A percentile compares a stretch with the other conserved stretches of the same genome.
Conservation (phyloP, 306 rosid species). For the Lithocarpus polystachyus region DNA sequence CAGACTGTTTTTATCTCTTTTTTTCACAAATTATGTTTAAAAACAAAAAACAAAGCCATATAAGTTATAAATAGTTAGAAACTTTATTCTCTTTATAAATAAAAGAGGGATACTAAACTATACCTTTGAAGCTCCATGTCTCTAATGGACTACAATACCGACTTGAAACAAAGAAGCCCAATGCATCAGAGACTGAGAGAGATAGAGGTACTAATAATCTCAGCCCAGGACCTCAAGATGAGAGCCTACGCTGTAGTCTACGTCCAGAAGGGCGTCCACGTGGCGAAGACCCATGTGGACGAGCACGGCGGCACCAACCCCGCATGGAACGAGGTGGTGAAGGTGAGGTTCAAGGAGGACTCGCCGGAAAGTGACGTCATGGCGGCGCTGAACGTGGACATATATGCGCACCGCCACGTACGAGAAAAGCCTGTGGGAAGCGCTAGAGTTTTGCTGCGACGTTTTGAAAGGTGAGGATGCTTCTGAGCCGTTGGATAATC, state of each 20-base stretch:
- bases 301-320: conserved; percentile 18
- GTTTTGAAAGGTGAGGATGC: conserved; percentile 26
- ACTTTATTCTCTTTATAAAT: too few relatives aligned
- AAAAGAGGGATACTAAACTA: too few relatives aligned
- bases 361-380: conserved; percentile 13
- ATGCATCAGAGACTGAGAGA: neutral
- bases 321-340: conserved; percentile 24
- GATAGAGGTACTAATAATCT: conserved; percentile 32
- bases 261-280: conserved; percentile 15
- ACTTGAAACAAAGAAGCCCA: neutral
- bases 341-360: conserved; percentile 20
- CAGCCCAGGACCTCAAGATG: conserved; percentile 20
- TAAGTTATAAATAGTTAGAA: too few relatives aligned
- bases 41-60: too few relatives aligned
- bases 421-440: conserved; percentile 30
- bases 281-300: conserved; percentile 21
- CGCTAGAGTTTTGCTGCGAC: conserved; percentile 29
- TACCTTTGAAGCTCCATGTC: too few relatives aligned
- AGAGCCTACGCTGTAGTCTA: conserved; percentile 23
- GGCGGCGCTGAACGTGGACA: conserved; percentile 29
- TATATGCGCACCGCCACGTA: conserved; percentile 21
- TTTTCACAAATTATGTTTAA: too few relatives aligned
- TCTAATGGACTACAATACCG: too few relatives aligned
- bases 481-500: conserved; percentile 11
- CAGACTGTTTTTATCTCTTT: too few relatives aligned